These are phyloP conservation scores for Heterotrichella gracilis DNA, from an alignment of 352 stramenopile species.

Conservation along the genomic window DNA sequence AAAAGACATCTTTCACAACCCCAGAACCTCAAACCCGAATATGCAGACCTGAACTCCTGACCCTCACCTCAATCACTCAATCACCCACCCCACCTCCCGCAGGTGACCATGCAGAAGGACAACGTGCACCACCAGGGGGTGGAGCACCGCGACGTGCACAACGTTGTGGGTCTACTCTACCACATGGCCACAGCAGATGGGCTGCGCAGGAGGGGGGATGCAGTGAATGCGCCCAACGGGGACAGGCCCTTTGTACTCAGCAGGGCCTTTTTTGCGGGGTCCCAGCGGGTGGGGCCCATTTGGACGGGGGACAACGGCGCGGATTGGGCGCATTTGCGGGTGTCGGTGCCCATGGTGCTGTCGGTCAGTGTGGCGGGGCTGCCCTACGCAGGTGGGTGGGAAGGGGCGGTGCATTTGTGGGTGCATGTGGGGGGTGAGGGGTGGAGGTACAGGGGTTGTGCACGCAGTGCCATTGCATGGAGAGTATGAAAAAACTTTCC, in stretches of 20 bases:
- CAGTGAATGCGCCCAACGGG: slow-evolving; percentile 21
- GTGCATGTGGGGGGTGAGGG: no score
- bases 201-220: slow-evolving; percentile 24
- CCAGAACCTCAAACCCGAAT: no score
- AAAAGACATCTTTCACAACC: no score
- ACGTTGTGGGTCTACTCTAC: slow-evolving; percentile 94
- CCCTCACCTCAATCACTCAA: no score
- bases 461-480: no score
- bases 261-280: slow-evolving; percentile 79
- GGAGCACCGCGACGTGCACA: slow-evolving; percentile 96
- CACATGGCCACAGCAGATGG: slow-evolving; percentile 71
- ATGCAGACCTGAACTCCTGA: no score
- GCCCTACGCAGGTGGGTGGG: slow-evolving; percentile 75
- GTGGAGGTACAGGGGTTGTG: no score
- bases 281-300: slow-evolving; percentile 72
- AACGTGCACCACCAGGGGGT: slow-evolving; percentile 47
- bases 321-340: slow-evolving; percentile 68
- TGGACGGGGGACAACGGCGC: slow-evolving; percentile 92
- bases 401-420: no score
- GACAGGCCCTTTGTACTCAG: slow-evolving; percentile 81
- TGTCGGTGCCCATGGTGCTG: slow-evolving; percentile 78
- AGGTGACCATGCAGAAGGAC: slow-evolving; percentile 88
- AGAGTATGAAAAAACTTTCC: no score
- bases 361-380: slow-evolving; percentile 66
- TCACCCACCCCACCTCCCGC: no score